Conservation (phyloP, 208 protist genomes). For the Leishmania major region DNA sequence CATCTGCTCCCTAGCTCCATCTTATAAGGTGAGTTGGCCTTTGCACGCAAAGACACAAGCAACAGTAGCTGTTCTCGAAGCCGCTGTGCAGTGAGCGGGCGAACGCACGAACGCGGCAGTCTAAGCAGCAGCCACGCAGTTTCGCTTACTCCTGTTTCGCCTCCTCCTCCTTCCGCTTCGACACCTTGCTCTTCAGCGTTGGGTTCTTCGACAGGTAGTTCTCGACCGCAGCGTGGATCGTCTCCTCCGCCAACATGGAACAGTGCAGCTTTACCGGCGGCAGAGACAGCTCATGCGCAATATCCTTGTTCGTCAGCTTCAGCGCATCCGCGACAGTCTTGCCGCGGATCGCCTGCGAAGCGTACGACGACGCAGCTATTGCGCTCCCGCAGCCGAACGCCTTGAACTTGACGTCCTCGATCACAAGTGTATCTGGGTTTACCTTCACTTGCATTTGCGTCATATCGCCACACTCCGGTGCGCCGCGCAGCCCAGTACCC, state of each 20-base stretch:
- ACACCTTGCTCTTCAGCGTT: conserved; percentile 89
- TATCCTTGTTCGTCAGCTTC: conserved; percentile 98
- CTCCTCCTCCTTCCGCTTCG: conserved; percentile 20
- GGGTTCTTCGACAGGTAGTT: conserved; percentile 97
- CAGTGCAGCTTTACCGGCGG: conserved; percentile 99
- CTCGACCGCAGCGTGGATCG: conserved; percentile 98
- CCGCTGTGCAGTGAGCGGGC: not conserved
- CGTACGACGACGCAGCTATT: conserved; percentile 97
- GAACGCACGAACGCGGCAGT: not conserved
- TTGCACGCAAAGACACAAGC: not conserved
- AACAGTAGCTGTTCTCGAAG: not conserved
- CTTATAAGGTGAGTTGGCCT: not conserved
- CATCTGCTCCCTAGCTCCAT: not conserved
- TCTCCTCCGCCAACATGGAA: conserved; percentile 99
- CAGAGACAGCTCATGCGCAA: conserved; percentile 98
- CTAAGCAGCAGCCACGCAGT: not conserved
- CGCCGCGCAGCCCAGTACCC: conserved; percentile 98
- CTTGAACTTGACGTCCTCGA: conserved; percentile 98
- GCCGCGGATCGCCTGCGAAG: conserved; percentile 98
- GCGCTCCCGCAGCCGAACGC: conserved; percentile 99
- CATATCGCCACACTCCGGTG: conserved; percentile 99
- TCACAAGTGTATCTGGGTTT: conserved; percentile 89
- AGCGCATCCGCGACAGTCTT: conserved; percentile 97
- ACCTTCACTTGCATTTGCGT: conserved; percentile 98
- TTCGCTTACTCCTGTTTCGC: not conserved